Evolutionary conservation across 805 yeast genomes (phyloP).

Genomic region (Nakazawaea ishiwadae): DNA sequence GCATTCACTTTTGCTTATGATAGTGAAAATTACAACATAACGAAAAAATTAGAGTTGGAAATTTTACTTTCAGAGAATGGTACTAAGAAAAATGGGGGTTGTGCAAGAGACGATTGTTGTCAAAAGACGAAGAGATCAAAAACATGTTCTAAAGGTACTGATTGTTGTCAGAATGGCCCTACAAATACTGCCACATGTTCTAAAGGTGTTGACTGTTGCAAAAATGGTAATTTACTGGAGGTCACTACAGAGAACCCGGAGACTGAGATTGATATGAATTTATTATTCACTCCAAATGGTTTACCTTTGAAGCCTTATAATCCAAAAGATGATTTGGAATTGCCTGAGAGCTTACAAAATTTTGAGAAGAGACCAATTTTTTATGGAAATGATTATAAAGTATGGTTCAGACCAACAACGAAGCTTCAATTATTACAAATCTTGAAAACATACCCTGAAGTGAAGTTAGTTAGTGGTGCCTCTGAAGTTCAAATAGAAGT

Average conservation of each 20-base stretch:
- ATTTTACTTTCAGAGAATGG: neutral
- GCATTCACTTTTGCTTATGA: conserved; percentile 36
- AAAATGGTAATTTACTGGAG: conserved; percentile 8
- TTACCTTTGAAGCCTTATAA: conserved; percentile 33
- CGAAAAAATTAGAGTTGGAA: conserved; percentile 17
- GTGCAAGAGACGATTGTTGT: conserved; percentile 33
- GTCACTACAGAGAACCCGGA: conserved; percentile 22
- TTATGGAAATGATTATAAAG: conserved; percentile 32
- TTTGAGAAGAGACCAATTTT: conserved; percentile 25
- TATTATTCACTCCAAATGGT: conserved; percentile 34
- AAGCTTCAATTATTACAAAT: conserved; percentile 31
- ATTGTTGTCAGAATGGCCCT: conserved; percentile 7
- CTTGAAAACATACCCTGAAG: conserved; percentile 27
- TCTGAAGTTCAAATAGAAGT: conserved; percentile 44
- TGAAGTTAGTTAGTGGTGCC: conserved; percentile 42
- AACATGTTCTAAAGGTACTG: conserved; percentile 1
- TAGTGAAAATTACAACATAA: conserved; percentile 24
- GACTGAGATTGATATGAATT: conserved; percentile 29
- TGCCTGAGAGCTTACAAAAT: conserved; percentile 32
- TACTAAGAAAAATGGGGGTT: conserved; percentile 12
- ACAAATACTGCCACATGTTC: conserved; percentile 11
- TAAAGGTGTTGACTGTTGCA: conserved; percentile 21
- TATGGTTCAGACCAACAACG: conserved; percentile 42
- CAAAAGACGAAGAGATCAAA: conserved; percentile 20
- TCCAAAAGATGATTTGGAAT: conserved; percentile 32